Percentiles rank a stretch among this genome's conserved stretches.
Evolutionary conservation across 768 basidiomycete genomes (phyloP).

Genomic region (Calocybe gangraenosa): DNA sequence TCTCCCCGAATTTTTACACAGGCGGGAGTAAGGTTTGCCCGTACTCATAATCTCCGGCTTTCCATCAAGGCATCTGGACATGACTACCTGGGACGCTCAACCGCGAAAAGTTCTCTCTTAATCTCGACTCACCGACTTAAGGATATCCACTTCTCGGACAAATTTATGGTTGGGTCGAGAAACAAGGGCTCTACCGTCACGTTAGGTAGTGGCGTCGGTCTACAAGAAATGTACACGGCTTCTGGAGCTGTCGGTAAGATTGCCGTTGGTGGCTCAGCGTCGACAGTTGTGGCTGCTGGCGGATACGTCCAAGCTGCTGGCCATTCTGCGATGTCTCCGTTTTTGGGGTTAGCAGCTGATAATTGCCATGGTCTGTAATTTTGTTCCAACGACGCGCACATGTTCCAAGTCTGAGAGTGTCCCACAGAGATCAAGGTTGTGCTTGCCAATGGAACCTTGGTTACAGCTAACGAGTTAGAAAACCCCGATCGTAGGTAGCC

Average conservation of each 20-base stretch:
- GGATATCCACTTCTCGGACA: constrained; percentile 20
- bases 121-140: constrained; percentile 27
- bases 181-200: constrained; percentile 23
- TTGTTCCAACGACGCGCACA: neutral
- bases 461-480: constrained; percentile 20
- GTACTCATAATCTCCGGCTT: constrained; percentile 24
- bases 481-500: constrained; percentile 20
- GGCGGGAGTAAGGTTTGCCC: constrained; percentile 24
- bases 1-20: neutral
- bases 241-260: constrained; percentile 19
- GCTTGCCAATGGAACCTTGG: constrained; percentile 23
- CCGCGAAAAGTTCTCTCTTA: constrained; percentile 26
- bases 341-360: constrained; percentile 22
- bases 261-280: constrained; percentile 22
- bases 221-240: constrained; percentile 17
- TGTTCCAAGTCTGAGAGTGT: neutral
- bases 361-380: constrained; percentile 14
- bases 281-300: constrained; percentile 26
- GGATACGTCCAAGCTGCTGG: constrained; percentile 32
- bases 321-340: constrained; percentile 23
- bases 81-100: constrained; percentile 31
- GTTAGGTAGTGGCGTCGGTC: constrained; percentile 24
- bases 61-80: constrained; percentile 30
- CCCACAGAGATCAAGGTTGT: constrained; percentile 24
- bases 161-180: neutral